Evolutionary conservation across 2,329 filamentous ascomycete species (phyloP), one percentile per base, ranked within the genome.

Genomic region (Neopestalotiopsis sp.): DNA sequence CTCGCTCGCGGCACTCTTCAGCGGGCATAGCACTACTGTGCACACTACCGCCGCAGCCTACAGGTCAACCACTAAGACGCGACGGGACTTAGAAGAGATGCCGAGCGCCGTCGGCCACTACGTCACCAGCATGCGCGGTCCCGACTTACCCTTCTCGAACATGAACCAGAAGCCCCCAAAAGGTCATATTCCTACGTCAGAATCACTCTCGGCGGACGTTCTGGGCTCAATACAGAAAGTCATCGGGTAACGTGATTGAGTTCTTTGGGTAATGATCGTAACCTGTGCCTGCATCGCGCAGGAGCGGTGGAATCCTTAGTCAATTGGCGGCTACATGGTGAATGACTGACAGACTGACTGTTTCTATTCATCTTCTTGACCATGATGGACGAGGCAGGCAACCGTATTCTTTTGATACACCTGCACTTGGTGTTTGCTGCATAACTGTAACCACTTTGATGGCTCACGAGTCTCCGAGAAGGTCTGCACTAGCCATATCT

Each of bases 211-310:
- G n/a, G 57, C 2, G 4, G 17, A 24, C 17, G 17, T 53, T 17
- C n/a, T 30, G 14, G 14, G 30, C 61, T 34, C 61, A 64, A 64
- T 42, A 38, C 12, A 64, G 61, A 24, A 64, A 64, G 38, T 64
- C n/a, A 20, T n/a, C 14, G 17, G 40, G n/a, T 9, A 49, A n/a
- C n/a, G 13, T 45, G 14, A 64, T 64, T 49, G 40, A 28, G 40
- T 9, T 32, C 49, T 64, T 49, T 14, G 45, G 61, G 61, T 49
- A 64, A 49, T 14, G 40, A 64, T 53, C 45, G 17, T 17, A 53
- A n/a, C 45, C 20, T 53, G 45, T 53, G 45, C 45, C 45, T 53
- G n/a, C 45, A 20, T 53, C 45, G 17, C 45, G n/a, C 45, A 53
- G n/a, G 6, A 20, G 45, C 45, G 45, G 45, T 53, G 45, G n/a